These are phyloP conservation scores for Collybia sordida DNA, from an alignment of 768 basidiomycete genomes.

Conservation along the genomic window DNA sequence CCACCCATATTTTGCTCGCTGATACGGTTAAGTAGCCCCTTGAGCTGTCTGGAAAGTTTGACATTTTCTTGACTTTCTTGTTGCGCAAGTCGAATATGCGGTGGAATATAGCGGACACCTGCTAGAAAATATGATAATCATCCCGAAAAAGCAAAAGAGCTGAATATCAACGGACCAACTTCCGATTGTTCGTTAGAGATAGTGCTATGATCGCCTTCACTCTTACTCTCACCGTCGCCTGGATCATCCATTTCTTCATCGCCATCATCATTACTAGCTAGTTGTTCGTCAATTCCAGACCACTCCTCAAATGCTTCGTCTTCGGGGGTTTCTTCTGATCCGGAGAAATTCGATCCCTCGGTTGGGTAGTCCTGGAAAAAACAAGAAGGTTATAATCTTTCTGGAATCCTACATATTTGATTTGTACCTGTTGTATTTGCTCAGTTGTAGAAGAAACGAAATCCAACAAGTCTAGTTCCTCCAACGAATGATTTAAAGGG, in stretches of 20 bases:
- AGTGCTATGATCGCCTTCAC: neutral
- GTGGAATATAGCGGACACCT: conserved; percentile 74
- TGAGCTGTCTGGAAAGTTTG: conserved; percentile 73
- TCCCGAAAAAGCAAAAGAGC: neutral
- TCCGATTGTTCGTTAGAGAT: neutral
- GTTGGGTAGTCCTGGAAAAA: conserved; percentile 6
- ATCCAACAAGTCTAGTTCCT: conserved; percentile 49
- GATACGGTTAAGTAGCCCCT: conserved; percentile 88
- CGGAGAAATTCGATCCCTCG: conserved; percentile 14
- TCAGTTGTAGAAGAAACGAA: conserved; percentile 37
- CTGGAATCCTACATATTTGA: too few species aligned
- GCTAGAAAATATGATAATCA: neutral
- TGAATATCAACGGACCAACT: neutral
- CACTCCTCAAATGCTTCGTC: conserved; percentile 36
- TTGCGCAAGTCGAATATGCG: conserved; percentile 58
- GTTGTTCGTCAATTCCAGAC: conserved; percentile 30
- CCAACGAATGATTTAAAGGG: neutral
- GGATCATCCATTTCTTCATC: neutral
- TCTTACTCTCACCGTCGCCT: too few species aligned
- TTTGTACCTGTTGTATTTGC: conserved; percentile 10
- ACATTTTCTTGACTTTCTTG: conserved; percentile 29
- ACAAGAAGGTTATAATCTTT: neutral
- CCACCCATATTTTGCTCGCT: conserved; percentile 85
- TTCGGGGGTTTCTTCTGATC: conserved; percentile 11
- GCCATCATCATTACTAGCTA: conserved; percentile 8